Evolutionary conservation across 805 yeast genomes (phyloP).

Genomic region (Zygotorulaspora chibaensis): DNA sequence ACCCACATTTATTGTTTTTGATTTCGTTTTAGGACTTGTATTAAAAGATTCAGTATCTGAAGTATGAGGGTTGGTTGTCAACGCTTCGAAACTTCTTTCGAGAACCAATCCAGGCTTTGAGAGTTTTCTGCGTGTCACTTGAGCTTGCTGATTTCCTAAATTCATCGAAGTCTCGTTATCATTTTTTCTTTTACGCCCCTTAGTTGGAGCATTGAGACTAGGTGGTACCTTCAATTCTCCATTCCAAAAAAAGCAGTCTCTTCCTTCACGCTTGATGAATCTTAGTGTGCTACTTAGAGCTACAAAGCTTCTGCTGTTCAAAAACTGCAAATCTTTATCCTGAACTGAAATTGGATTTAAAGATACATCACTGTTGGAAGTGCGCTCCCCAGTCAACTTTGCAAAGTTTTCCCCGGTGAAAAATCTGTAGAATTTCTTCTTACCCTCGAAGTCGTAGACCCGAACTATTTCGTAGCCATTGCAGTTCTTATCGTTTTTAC

Average conservation of each 20-base stretch:
- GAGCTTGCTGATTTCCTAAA: background rate
- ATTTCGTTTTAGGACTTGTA: background rate
- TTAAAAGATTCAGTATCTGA: background rate
- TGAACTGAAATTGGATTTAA: conserved; percentile 7
- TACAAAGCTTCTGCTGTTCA: conserved; percentile 25
- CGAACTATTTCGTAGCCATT: conserved; percentile 45
- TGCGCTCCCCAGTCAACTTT: conserved; percentile 27
- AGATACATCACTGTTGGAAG: background rate
- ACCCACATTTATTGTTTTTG: conserved; percentile 21
- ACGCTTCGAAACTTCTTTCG: too few relatives aligned
- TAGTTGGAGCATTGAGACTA: conserved; percentile 6
- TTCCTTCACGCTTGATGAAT: conserved; percentile 20
- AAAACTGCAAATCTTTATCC: conserved; percentile 11
- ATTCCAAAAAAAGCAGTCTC: conserved; percentile 33
- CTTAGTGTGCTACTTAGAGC: conserved; percentile 31
- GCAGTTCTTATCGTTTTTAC: conserved; percentile 29
- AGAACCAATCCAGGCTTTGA: background rate
- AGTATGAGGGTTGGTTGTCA: background rate
- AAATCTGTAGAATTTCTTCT: conserved; percentile 66
- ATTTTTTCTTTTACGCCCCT: conserved; percentile 19
- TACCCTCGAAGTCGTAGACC: conserved; percentile 69
- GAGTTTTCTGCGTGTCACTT: background rate
- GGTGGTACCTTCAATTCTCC: conserved; percentile 27
- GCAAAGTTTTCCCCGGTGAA: conserved; percentile 44
- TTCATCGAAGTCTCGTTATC: background rate